Base-by-base conservation (phyloP, 306 rosid species). In the Acacia crassicarpa region DNA sequence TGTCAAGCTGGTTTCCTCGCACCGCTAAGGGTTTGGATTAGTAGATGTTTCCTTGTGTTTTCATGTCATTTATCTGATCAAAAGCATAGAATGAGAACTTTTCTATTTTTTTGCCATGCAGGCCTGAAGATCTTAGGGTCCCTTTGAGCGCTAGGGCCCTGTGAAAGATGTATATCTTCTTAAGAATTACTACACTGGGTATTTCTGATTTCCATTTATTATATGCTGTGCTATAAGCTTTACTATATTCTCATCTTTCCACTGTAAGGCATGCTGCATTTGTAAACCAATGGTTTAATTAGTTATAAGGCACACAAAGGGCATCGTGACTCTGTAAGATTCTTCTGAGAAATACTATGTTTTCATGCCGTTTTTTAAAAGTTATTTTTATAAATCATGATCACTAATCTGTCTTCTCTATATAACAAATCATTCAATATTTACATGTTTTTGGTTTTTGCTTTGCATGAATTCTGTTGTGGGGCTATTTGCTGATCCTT, bases 161-260 rank as follows among this genome's bases (percentile, higher is more conserved):
- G 97, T 96, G 85, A 96, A 93, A 90, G 99, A 96, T 78, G 99
- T 96, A 54, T 96, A 96, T 89, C 94, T 96, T 68, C 99, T 98
- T 7, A 93, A 89, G 88, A 93, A 96, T 85, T 96, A 91, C 81
- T 84, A 93, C 87, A 93, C 97, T 59, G 92, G 98, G 99, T 96
- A 88, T 77, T 84, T 40, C 30, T 71, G n/a, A 66, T 72, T 12
- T 72, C 56, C 35, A 20, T 78, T 53, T 41, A 51, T 74, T 20
- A 15, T 16, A 17, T 46, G 4, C 51, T 9, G n/a, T n/a, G n/a
- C n/a, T n/a, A n/a, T n/a, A n/a, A n/a, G n/a, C n/a, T n/a, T 30
- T 69, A 33, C 20, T 49, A 17, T 48, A 67, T 78, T 45, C 68
- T 38, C 65, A 22, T 81, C 23, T 62, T 72, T 35, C 12, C 51